These are phyloP conservation scores for Colletotrichum sp. DNA, from an alignment of 2,329 filamentous ascomycete genomes.

Conservation along the genomic window DNA sequence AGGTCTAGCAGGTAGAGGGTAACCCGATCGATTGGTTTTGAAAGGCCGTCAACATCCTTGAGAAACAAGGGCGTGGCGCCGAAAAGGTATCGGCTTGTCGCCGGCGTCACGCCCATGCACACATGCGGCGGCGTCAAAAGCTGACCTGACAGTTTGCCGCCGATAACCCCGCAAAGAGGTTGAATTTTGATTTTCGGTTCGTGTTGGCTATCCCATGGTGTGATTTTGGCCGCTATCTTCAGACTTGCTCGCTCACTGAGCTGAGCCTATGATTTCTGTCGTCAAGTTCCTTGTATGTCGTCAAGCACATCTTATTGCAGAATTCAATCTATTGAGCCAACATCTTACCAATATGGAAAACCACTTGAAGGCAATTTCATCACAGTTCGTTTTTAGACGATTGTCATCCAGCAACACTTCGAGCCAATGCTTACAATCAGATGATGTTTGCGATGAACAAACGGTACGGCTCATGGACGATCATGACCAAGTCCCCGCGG, in stretches of 20 bases:
- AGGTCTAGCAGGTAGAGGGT: too few species aligned
- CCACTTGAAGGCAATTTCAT: background rate
- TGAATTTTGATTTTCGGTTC: background rate
- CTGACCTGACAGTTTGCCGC: background rate
- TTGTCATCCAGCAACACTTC: background rate
- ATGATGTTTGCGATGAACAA: background rate
- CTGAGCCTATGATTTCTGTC: background rate
- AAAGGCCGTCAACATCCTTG: background rate
- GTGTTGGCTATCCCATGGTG: background rate
- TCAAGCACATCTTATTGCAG: background rate
- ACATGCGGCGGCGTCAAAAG: background rate
- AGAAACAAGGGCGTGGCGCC: background rate
- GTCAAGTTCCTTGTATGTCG: background rate
- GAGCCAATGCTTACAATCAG: background rate
- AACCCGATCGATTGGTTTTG: too few species aligned
- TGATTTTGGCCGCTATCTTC: background rate
- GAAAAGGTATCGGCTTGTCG: background rate
- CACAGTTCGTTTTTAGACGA: background rate
- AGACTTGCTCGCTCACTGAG: background rate
- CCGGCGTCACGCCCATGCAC: background rate
- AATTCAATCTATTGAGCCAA: background rate
- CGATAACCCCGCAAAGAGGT: background rate
- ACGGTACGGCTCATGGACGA: background rate
- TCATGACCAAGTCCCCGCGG: background rate
- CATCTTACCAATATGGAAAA: background rate